Base-by-base conservation (phyloP, 1,139 yeast species). In the Pichia norvegensis region DNA sequence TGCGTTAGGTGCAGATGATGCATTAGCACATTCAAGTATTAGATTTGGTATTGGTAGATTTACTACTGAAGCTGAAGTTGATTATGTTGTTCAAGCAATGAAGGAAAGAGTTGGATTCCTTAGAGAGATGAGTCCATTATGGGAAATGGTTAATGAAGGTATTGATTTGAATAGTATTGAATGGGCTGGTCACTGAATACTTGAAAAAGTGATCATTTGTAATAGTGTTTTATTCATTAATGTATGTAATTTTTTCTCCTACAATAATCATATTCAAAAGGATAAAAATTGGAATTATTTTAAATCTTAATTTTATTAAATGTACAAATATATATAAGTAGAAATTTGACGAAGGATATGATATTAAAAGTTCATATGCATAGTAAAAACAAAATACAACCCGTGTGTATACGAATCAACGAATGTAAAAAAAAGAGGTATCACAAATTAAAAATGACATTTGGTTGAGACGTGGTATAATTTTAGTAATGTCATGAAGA, bases 61-160 rank as follows among this genome's bases (percentile, higher is more conserved):
- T 67, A 90, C 98, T 45, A 92, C 99, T 16, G 97, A 90, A 56
- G 95, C 79, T 39, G 99, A 92, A 68, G 78, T 92, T 48, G 97
- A 94, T 62, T 92, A 88, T 62, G 98, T 92, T 40, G 74, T 90
- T 54, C 73, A 82, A 52, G 95, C 97, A 22, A 88, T 92, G 50
- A 74, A 78, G 46, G 90, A 86, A 65, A 79, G 97, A 67, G 98
- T 92, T 44, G 84, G 82, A 52, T 88, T 87, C 67, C 76, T 92
- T 63, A 79, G 99, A 66, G 94, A 88, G 61, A 74, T 92, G 70
- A 82, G 95, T 45, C 99, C 99, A 46, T 74, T 92, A 57, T 92
- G 97, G 97, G 99, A 92, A 69, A 90, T 92, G 97, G 96, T 87
- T 46, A 96, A 92, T 68, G 98, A 92, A 56, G 98, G 98, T 55